These are phyloP conservation scores for Kwoniella bestiolae DNA, from an alignment of 768 basidiomycete species.

Conservation along the genomic window DNA sequence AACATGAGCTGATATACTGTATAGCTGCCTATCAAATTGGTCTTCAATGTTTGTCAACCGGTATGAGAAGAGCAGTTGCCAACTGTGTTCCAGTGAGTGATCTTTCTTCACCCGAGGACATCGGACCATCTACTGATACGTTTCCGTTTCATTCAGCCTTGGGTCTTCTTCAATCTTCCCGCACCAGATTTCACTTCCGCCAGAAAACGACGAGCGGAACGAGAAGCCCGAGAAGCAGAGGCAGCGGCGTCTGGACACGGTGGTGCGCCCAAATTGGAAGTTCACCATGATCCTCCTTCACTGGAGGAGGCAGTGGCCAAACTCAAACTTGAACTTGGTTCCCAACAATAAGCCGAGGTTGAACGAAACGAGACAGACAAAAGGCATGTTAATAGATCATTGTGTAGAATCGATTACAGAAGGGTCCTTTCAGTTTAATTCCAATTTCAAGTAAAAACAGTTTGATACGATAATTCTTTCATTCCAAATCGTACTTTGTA, in stretches of 20 bases:
- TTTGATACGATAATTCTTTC: no score
- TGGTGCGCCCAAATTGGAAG: constrained; percentile 37
- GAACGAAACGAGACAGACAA: no score
- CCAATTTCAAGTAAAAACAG: no score
- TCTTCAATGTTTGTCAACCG: constrained; percentile 86
- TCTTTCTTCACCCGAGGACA: background rate
- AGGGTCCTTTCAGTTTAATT: no score
- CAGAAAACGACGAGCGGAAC: constrained; percentile 42
- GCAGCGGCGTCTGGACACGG: constrained; percentile 51
- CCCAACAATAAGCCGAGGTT: no score
- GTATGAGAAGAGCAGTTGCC: constrained; percentile 94
- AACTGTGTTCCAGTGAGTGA: constrained; percentile 70
- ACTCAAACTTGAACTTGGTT: constrained; percentile 38
- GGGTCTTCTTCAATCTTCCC: constrained; percentile 54
- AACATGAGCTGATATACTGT: background rate
- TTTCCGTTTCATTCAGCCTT: constrained; percentile 33
- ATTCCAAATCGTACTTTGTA: no score
- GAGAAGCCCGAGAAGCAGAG: constrained; percentile 45
- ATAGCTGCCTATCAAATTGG: constrained; percentile 94
- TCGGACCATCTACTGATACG: background rate
- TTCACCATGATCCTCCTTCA: constrained; percentile 47
- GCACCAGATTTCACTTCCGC: constrained; percentile 51
- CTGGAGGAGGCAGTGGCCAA: constrained; percentile 46
- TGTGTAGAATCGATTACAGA: no score
- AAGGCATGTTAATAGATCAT: no score